phyloP scores from a whole-genome alignment of 1,284 basidiomycete genomes.

The Schizophyllum commune region DNA sequence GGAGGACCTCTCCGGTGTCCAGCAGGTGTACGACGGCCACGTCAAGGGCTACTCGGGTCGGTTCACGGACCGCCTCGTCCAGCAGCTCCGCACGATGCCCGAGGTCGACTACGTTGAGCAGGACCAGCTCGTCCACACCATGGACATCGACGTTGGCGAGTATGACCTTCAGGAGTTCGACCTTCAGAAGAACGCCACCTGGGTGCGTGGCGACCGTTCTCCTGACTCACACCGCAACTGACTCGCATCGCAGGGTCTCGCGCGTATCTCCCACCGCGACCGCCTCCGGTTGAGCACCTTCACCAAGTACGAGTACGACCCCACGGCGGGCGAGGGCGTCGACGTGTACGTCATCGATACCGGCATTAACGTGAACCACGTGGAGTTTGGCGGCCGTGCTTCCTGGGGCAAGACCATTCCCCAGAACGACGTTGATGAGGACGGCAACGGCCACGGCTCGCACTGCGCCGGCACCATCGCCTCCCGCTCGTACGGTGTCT shows the following conservation, averaged over 20 bases:
- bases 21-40: slow-evolving; percentile 66
- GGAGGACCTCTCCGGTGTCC: slow-evolving; percentile 44
- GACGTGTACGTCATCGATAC: slow-evolving; percentile 83
- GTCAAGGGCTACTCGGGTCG: slow-evolving; percentile 81
- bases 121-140: slow-evolving; percentile 81
- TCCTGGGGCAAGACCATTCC: slow-evolving; percentile 83
- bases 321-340: slow-evolving; percentile 81
- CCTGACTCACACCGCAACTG: slow-evolving; percentile 5
- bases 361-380: slow-evolving; percentile 84
- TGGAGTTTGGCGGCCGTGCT: slow-evolving; percentile 85
- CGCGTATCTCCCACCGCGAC: slow-evolving; percentile 86
- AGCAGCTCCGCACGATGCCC: slow-evolving; percentile 78
- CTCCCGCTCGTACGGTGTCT: slow-evolving; percentile 82
- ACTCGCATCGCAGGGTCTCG: slow-evolving; percentile 65
- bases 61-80: slow-evolving; percentile 71
- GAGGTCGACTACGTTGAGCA: slow-evolving; percentile 92
- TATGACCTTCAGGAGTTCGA: slow-evolving; percentile 67
- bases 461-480: slow-evolving; percentile 85
- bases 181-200: slow-evolving; percentile 76
- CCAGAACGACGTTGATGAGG: slow-evolving; percentile 66
- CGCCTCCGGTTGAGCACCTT: slow-evolving; percentile 81
- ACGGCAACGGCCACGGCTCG: slow-evolving; percentile 67
- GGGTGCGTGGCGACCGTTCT: slow-evolving; percentile 52
- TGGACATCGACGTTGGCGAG: neutral
- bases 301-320: slow-evolving; percentile 77